A percentile compares a stretch with the other conserved stretches of the same genome.
Conservation (phyloP, 805 yeast genomes). For the Candida xiaguanensis region DNA sequence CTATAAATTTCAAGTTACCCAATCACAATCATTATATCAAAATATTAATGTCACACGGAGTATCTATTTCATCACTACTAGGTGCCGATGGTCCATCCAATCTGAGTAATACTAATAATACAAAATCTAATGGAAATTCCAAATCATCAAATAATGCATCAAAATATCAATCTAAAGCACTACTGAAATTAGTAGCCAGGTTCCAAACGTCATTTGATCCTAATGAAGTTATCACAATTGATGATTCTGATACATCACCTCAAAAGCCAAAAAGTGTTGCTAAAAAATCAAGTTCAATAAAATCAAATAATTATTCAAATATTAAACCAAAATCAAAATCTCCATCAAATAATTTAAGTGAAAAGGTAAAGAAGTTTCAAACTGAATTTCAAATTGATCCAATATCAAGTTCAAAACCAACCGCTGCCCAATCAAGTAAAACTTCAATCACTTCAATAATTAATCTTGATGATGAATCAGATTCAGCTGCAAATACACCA, state of each 20-base stretch:
- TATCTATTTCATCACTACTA: slow-evolving; percentile 31
- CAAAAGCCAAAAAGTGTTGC: background rate
- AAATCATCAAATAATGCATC: background rate
- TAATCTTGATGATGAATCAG: slow-evolving; percentile 31
- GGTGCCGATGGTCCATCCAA: slow-evolving; percentile 12
- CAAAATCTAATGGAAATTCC: background rate
- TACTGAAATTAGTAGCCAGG: slow-evolving; percentile 24
- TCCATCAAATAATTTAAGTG: slow-evolving; percentile 12
- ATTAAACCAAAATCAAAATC: slow-evolving; percentile 8
- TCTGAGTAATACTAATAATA: slow-evolving; percentile 4
- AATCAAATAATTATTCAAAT: background rate
- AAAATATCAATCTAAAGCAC: too few species aligned
- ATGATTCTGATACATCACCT: background rate
- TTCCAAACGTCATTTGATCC: slow-evolving; percentile 27
- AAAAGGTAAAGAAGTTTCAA: slow-evolving; percentile 30
- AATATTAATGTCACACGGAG: slow-evolving; percentile 16
- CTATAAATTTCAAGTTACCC: background rate
- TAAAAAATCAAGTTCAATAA: background rate
- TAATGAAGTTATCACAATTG: slow-evolving; percentile 8
- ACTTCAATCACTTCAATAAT: slow-evolving; percentile 40
- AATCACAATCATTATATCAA: slow-evolving; percentile 6
- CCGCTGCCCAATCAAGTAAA: slow-evolving; percentile 18
- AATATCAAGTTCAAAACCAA: slow-evolving; percentile 4
- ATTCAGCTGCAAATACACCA: slow-evolving; percentile 9
- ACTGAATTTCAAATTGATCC: slow-evolving; percentile 22